Evolutionary conservation across 805 yeast species (phyloP).

Genomic region (Komagataella pastoris): DNA sequence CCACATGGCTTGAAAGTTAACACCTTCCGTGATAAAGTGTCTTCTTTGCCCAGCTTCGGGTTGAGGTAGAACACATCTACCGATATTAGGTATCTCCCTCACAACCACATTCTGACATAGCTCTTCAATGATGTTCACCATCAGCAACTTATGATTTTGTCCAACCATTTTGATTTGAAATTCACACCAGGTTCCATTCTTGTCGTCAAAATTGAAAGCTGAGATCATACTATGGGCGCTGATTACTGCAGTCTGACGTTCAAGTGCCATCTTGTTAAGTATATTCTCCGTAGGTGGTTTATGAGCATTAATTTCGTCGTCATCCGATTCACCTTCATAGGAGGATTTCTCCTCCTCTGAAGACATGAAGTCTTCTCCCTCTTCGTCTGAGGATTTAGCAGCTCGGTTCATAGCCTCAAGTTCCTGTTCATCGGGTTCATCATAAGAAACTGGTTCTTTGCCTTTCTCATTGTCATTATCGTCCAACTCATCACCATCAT

Average conservation of each 20-base stretch:
- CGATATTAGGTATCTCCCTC: constrained; percentile 82
- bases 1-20: constrained; percentile 96
- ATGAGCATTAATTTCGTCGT: constrained; percentile 1
- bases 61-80: constrained; percentile 80
- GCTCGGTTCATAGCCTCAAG: constrained; percentile 79
- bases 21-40: constrained; percentile 90
- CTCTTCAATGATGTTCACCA: constrained; percentile 94
- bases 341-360: constrained; percentile 18
- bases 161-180: constrained; percentile 75
- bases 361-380: constrained; percentile 26
- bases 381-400: constrained; percentile 67
- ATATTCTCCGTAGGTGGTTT: constrained; percentile 11
- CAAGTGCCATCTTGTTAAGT: constrained; percentile 52
- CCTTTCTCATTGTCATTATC: constrained; percentile 47
- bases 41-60: constrained; percentile 57
- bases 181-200: constrained; percentile 83
- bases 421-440: constrained; percentile 92
- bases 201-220: constrained; percentile 83
- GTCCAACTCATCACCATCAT: constrained; percentile 47
- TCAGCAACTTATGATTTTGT: constrained; percentile 80
- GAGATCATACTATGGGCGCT: constrained; percentile 62
- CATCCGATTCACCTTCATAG: constrained; percentile 10
- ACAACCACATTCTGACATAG: constrained; percentile 85
- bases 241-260: constrained; percentile 76
- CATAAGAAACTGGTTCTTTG: constrained; percentile 85